Evolutionary conservation across 2,329 filamentous ascomycete genomes (phyloP).

Genomic region (Tolypocladium tropicale): DNA sequence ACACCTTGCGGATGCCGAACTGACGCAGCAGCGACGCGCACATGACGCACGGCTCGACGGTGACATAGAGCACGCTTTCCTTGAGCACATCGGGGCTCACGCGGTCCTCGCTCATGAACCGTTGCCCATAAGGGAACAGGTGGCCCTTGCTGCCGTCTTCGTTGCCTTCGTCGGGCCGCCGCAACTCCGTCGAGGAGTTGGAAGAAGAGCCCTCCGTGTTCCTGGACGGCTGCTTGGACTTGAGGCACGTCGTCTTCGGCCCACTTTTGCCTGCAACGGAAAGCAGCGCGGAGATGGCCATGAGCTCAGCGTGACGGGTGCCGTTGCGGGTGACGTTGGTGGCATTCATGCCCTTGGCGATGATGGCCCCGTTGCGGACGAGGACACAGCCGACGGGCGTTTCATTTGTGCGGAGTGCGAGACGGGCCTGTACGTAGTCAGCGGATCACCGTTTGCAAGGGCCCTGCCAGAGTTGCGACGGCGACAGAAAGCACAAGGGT

Average conservation of each 20-base stretch:
- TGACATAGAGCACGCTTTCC: constrained; percentile 79
- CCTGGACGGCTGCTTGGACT: constrained; percentile 18
- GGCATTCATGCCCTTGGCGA: constrained; percentile 91
- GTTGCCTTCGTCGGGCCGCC: constrained; percentile 31
- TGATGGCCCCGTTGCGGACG: constrained; percentile 66
- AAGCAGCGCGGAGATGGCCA: constrained; percentile 59
- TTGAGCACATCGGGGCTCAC: constrained; percentile 59
- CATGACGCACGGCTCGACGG: constrained; percentile 98
- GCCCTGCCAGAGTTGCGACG: not conserved
- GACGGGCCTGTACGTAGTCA: constrained; percentile 53
- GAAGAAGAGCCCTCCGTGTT: not conserved
- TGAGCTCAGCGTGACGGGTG: constrained; percentile 90
- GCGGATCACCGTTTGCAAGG: not conserved
- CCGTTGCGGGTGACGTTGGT: constrained; percentile 87
- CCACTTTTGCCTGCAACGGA: constrained; percentile 26
- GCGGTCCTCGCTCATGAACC: constrained; percentile 40
- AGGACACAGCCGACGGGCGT: constrained; percentile 96
- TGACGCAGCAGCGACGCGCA: constrained; percentile 89
- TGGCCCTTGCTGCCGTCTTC: constrained; percentile 45
- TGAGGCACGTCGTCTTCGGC: constrained; percentile 20
- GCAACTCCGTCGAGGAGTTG: constrained; percentile 6
- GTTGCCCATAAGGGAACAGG: constrained; percentile 52
- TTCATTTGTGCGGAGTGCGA: constrained; percentile 77
- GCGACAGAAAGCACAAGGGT: not conserved
- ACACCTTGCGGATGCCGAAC: constrained; percentile 78